Conservation (phyloP, 257 asterid genomes). For the Solanum ahanhuiri region DNA sequence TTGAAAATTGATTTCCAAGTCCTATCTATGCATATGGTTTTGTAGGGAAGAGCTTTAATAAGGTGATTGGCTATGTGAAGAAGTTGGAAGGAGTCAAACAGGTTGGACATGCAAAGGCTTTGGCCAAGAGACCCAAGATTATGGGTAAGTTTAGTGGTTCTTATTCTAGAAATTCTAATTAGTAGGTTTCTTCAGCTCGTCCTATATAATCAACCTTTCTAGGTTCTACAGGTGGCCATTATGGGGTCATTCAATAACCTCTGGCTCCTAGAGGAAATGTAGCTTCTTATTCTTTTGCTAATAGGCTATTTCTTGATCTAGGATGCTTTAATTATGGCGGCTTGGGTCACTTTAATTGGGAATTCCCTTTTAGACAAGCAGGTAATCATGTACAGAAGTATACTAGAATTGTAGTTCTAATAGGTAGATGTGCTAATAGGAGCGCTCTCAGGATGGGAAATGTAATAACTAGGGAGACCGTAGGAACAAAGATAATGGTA, state of each 20-base stretch:
- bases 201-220: not conserved
- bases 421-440: not conserved
- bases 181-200: too few species aligned
- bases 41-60: not conserved
- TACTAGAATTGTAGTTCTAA: too few species aligned
- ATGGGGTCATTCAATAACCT: not conserved
- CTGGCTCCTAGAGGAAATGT: not conserved
- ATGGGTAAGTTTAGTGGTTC: not conserved
- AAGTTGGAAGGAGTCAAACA: not conserved
- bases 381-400: not conserved
- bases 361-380: not conserved
- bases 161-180: too few species aligned
- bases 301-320: not conserved
- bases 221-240: not conserved
- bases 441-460: not conserved
- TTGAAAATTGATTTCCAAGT: not conserved
- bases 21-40: not conserved
- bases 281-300: not conserved
- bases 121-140: too few species aligned
- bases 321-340: not conserved
- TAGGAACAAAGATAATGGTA: too few species aligned
- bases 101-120: not conserved
- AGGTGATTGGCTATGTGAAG: not conserved
- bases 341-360: not conserved
- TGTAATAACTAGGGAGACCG: not conserved